Evolutionary conservation across 208 protist genomes (phyloP).

Genomic region (Wallacemonas sp.): DNA sequence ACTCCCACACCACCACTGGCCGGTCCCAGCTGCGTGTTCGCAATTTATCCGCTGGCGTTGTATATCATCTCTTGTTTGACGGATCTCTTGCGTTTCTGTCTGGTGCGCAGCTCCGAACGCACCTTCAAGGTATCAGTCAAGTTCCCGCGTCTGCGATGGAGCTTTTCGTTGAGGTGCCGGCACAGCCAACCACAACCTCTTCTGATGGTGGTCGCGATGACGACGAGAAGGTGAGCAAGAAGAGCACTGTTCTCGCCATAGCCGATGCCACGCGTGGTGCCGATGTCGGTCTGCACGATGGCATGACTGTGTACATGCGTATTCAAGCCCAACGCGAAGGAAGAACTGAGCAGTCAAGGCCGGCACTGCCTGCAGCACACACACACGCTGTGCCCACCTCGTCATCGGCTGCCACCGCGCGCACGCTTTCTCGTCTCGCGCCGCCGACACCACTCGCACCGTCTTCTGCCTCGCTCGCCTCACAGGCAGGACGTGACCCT

Average conservation of each 20-base stretch:
- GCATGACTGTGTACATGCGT: neutral
- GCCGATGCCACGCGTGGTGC: neutral
- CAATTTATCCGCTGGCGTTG: constrained; percentile 36
- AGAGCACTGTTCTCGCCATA: too few species aligned
- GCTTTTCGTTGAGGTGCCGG: constrained; percentile 27
- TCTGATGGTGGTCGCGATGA: too few species aligned
- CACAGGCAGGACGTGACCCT: too few species aligned
- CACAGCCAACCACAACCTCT: too few species aligned
- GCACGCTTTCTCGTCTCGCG: constrained; percentile 1
- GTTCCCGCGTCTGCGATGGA: constrained; percentile 34
- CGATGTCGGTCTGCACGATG: neutral
- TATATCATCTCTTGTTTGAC: constrained; percentile 71
- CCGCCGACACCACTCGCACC: neutral
- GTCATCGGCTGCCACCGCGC: neutral
- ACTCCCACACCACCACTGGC: neutral
- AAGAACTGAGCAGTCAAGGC: too few species aligned
- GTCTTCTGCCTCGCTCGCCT: too few species aligned
- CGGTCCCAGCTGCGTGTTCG: constrained; percentile 47
- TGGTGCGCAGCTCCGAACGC: constrained; percentile 34
- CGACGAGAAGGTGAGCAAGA: too few species aligned
- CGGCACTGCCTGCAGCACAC: too few species aligned
- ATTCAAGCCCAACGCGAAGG: too few species aligned
- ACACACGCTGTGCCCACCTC: neutral
- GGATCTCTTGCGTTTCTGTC: constrained; percentile 47
- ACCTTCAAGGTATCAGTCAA: constrained; percentile 50